Conservation (phyloP, 257 asterid species). For the Solanum paucissectum region DNA sequence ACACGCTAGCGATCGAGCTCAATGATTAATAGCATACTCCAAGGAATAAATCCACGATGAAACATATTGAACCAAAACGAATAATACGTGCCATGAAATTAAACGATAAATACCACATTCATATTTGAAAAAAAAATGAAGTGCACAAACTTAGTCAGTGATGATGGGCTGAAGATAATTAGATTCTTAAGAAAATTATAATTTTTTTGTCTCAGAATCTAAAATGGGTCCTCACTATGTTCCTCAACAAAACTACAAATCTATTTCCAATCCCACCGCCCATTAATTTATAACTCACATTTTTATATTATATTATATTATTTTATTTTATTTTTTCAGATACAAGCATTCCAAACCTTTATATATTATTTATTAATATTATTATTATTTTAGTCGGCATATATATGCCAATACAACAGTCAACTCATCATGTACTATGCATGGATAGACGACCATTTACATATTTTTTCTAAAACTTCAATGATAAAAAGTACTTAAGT, state of each 20-base stretch:
- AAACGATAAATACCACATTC: neutral
- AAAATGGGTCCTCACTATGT: neutral
- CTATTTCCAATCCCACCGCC: neutral
- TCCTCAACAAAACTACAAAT: neutral
- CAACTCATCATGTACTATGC: neutral
- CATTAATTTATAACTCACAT: neutral
- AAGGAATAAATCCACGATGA: fast-evolving
- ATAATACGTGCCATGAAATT: neutral
- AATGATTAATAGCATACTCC: fast-evolving
- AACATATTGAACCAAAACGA: fast-evolving
- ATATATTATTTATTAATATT: neutral
- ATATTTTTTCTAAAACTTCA: neutral
- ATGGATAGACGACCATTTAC: neutral
- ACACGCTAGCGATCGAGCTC: neutral
- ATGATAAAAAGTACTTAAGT: neutral
- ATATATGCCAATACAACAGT: neutral
- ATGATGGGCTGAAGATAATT: neutral
- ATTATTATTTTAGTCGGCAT: neutral
- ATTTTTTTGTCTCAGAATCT: neutral
- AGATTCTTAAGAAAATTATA: neutral
- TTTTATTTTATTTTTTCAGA: neutral
- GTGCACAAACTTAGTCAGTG: neutral
- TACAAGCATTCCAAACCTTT: neutral
- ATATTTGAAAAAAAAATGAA: neutral
- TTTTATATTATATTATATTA: neutral